A percentile compares a stretch with the other conserved stretches of the same genome.
Conservation (phyloP, 2,329 filamentous ascomycete genomes). For the Blastomyces parvus region DNA sequence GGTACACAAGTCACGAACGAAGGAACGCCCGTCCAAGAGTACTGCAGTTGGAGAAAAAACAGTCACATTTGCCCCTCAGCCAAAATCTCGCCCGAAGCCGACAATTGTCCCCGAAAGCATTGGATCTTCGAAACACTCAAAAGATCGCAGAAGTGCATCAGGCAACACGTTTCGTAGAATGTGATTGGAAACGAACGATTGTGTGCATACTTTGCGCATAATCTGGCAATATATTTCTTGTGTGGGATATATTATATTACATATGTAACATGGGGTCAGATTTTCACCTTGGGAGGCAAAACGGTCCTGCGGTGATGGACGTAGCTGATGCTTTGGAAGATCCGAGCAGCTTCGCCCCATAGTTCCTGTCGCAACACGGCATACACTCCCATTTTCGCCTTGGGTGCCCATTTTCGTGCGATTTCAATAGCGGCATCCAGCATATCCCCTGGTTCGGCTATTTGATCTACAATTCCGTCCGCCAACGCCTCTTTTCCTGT, state of each 20-base stretch:
- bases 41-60: constrained; percentile 44
- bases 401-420: constrained; percentile 27
- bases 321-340: constrained; percentile 10
- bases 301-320: constrained; percentile 10
- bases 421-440: constrained; percentile 29
- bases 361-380: constrained; percentile 10
- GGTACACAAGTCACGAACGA: constrained; percentile 38
- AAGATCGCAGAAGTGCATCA: constrained; percentile 42
- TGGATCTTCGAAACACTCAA: constrained; percentile 23
- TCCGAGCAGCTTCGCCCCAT: constrained; percentile 10
- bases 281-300: constrained; percentile 10
- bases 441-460: constrained; percentile 36
- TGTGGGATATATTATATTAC: background rate
- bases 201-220: background rate
- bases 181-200: constrained; percentile 21
- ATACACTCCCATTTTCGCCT: constrained; percentile 14
- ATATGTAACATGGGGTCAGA: constrained; percentile 2
- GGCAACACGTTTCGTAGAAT: constrained; percentile 41
- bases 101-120: constrained; percentile 14
- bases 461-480: constrained; percentile 41
- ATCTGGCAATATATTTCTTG: background rate
- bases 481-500: constrained; percentile 37
- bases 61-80: constrained; percentile 50
- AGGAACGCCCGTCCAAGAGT: constrained; percentile 25
- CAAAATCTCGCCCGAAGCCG: constrained; percentile 28